Conservation (phyloP, 495 filamentous ascomycete genomes). For the Xylaria grammica region DNA sequence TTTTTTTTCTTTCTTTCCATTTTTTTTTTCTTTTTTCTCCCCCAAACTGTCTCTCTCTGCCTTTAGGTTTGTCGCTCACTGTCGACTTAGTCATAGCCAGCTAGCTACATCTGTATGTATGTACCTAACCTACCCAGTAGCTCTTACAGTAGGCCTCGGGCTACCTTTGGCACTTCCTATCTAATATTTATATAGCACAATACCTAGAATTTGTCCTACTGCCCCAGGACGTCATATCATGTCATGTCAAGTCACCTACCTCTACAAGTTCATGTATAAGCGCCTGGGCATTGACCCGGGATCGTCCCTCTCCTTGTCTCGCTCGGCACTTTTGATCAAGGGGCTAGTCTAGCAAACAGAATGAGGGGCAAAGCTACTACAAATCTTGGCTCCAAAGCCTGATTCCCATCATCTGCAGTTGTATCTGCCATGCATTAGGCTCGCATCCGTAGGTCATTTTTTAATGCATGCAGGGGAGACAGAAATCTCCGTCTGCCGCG, state of each 20-base stretch:
- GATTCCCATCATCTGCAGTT: conserved; percentile 16
- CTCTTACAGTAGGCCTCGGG: too few relatives aligned
- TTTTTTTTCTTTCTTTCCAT: conserved; percentile 13
- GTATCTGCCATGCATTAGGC: conserved; percentile 18
- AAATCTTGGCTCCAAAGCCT: conserved; percentile 19
- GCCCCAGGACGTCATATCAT: conserved; percentile 19
- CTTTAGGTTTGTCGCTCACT: background rate
- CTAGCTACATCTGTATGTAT: background rate
- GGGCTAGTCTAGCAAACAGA: background rate
- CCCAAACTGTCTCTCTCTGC: background rate
- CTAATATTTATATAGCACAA: too few relatives aligned
- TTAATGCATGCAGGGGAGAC: conserved; percentile 20
- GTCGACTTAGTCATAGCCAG: background rate
- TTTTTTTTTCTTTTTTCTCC: background rate
- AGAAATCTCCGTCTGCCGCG: conserved; percentile 15
- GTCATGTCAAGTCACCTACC: background rate
- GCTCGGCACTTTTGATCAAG: background rate
- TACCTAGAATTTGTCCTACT: too few relatives aligned
- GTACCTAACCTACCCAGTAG: conserved; percentile 19
- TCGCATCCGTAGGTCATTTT: conserved; percentile 19
- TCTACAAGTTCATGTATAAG: background rate
- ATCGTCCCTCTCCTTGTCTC: background rate
- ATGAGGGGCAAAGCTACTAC: conserved; percentile 8
- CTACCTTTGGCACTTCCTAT: too few relatives aligned
- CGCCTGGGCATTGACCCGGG: background rate